Base-by-base conservation (phyloP, 163 green algal genomes). In the Volvox carteri region DNA sequence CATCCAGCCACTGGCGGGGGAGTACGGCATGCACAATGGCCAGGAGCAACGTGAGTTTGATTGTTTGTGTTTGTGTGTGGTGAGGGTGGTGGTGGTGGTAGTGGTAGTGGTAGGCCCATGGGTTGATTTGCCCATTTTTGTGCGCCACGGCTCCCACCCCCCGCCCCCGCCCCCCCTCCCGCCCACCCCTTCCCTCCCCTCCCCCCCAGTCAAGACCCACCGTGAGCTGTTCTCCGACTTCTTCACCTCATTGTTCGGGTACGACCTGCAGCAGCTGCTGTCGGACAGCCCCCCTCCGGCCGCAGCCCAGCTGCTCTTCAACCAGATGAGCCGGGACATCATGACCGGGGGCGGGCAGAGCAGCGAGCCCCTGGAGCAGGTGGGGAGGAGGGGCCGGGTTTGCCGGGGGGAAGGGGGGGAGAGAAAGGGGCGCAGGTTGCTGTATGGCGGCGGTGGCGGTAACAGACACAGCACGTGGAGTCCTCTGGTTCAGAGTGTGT, bases 11-110 rank as follows among this genome's bases (percentile, higher is more conserved):
- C 92, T 98, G 85, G 96, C 96, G 3, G 96, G 96, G n/a, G 96
- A 98, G 93, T 98, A 98, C 77, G 96, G 96, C 92, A 98, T 98
- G 95, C 95, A 98, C 94, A 98, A 98, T 89, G 91, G 89, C 76
- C 90, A 97, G 91, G 52, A 90, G 5, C 96, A 98, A 90, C 93
- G 95, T 96, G 90, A 93, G 93, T 86, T 18, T 25, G 4, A 65
- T n/a, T n/a, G n/a, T n/a, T n/a, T n/a, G n/a, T n/a, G n/a, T n/a
- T n/a, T n/a, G n/a, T n/a, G n/a, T n/a, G n/a, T n/a, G n/a, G n/a
- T n/a, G n/a, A n/a, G n/a, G n/a, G n/a, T n/a, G n/a, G n/a, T n/a
- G n/a, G n/a, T n/a, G n/a, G n/a, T n/a, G n/a, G n/a, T n/a, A n/a
- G n/a, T n/a, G n/a, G n/a, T n/a, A n/a, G n/a, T n/a, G n/a, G n/a